Percentiles rank a stretch among this genome's conserved stretches.
Evolutionary conservation across 495 filamentous ascomycete genomes (phyloP).

Genomic region (Trichoderma virens): DNA sequence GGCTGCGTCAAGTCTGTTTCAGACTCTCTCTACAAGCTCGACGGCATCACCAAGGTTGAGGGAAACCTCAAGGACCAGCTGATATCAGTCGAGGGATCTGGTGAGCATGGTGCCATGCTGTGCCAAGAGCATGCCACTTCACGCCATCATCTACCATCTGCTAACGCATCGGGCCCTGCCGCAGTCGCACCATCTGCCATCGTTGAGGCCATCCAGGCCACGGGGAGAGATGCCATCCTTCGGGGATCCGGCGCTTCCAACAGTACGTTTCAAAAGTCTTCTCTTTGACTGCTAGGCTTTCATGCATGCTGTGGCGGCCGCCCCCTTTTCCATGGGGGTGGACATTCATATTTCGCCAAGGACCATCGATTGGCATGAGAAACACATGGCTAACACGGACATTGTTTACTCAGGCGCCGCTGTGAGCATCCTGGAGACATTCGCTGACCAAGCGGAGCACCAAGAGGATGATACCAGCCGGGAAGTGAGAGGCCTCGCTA

Average conservation of each 20-base stretch:
- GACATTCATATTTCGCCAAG: background rate
- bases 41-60: slow-evolving; percentile 62
- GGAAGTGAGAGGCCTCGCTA: slow-evolving; percentile 62
- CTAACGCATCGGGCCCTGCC: background rate
- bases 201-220: slow-evolving; percentile 77
- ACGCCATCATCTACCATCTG: background rate
- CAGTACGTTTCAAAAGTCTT: slow-evolving; percentile 48
- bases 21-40: slow-evolving; percentile 60
- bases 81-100: slow-evolving; percentile 61
- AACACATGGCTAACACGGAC: slow-evolving; percentile 6
- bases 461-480: slow-evolving; percentile 23
- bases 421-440: slow-evolving; percentile 94
- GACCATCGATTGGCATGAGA: background rate
- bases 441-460: slow-evolving; percentile 40
- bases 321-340: background rate
- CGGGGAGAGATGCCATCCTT: slow-evolving; percentile 88
- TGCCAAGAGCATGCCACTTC: background rate
- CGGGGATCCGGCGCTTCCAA: slow-evolving; percentile 80
- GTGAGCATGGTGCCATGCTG: slow-evolving; percentile 28
- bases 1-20: slow-evolving; percentile 80
- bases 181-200: slow-evolving; percentile 78
- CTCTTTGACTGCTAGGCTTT: background rate
- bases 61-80: slow-evolving; percentile 59
- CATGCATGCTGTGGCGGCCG: background rate
- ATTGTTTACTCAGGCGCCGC: slow-evolving; percentile 57